These are phyloP conservation scores for Sutorius eximius DNA, from an alignment of 1,284 basidiomycete species.

Conservation along the genomic window DNA sequence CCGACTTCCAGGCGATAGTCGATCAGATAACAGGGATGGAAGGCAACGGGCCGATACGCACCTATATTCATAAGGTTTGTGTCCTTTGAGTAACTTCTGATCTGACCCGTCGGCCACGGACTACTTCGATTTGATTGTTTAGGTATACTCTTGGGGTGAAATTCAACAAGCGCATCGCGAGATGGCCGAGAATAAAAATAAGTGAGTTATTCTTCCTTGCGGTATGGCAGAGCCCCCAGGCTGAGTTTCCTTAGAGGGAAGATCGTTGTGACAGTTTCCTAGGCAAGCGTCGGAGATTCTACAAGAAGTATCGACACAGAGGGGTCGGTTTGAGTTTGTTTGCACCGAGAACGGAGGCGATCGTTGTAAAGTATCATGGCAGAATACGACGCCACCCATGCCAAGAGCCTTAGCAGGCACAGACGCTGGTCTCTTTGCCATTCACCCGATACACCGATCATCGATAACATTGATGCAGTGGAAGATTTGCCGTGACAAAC, in stretches of 20 bases:
- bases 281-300: constrained; percentile 19
- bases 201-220: constrained; percentile 37
- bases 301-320: neutral
- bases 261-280: constrained; percentile 51
- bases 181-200: constrained; percentile 85
- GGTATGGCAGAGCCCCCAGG: neutral
- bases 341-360: neutral
- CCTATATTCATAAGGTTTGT: constrained; percentile 75
- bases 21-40: constrained; percentile 56
- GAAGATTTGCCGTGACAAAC: neutral
- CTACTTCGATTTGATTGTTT: constrained; percentile 6
- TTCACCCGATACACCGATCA: neutral
- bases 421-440: neutral
- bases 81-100: constrained; percentile 6
- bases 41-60: constrained; percentile 63
- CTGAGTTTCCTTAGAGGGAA: constrained; percentile 48
- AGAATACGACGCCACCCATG: neutral
- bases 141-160: constrained; percentile 83
- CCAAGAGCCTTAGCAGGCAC: neutral
- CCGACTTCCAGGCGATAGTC: constrained; percentile 52
- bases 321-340: constrained; percentile 12
- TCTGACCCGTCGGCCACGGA: constrained; percentile 20
- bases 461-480: neutral
- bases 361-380: neutral
- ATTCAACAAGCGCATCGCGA: constrained; percentile 84